Conservation (phyloP, 225 moss, liverwort and hornwort genomes). For the Bryoerythrophyllum caledonicum region DNA sequence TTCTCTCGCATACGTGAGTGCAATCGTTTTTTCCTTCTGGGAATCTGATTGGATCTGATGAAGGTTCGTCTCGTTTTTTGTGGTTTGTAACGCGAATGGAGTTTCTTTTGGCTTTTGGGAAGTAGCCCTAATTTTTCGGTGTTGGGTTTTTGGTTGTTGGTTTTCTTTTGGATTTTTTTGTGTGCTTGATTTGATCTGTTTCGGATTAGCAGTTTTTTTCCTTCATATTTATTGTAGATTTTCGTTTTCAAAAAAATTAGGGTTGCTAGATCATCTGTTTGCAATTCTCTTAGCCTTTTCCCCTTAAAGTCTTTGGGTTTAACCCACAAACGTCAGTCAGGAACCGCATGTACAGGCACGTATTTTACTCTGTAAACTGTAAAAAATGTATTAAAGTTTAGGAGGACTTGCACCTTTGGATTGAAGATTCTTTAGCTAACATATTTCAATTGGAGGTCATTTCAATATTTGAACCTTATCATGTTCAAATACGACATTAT, state of each 20-base stretch:
- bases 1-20: too few species aligned
- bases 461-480: too few species aligned
- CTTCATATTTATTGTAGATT: too few species aligned
- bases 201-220: neutral
- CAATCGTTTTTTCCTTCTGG: neutral
- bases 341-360: too few species aligned
- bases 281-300: neutral
- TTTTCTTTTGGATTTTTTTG: neutral
- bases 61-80: neutral
- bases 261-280: neutral
- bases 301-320: neutral
- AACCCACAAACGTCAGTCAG: too few species aligned
- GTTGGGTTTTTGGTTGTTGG: neutral
- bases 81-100: neutral
- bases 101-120: neutral
- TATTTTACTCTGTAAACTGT: too few species aligned
- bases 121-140: slow-evolving; percentile 9
- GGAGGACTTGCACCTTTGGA: too few species aligned
- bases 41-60: neutral
- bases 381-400: too few species aligned
- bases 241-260: neutral
- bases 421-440: too few species aligned
- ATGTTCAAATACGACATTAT: too few species aligned
- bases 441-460: too few species aligned
- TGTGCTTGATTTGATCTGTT: neutral